phyloP scores from a whole-genome alignment of 2,329 filamentous ascomycete genomes.

The Peltaster fructicola region DNA sequence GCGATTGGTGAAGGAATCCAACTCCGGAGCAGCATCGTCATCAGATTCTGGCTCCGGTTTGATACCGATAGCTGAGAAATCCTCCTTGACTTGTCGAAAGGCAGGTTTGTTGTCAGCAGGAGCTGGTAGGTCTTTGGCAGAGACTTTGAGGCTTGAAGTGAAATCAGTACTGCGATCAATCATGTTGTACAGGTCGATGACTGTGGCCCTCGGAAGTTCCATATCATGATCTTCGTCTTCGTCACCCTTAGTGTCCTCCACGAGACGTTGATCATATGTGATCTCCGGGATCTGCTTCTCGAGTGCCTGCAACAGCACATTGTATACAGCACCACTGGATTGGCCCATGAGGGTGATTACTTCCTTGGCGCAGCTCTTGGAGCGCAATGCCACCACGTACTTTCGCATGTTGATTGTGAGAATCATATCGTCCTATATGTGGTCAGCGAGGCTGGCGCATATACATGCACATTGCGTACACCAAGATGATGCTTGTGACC shows the following conservation, averaged over 20 bases:
- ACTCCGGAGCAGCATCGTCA: conserved; percentile 9
- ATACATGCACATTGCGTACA: no score
- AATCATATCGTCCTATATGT: conserved; percentile 47
- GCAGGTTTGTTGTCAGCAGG: conserved; percentile 12
- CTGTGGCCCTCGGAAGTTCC: conserved; percentile 20
- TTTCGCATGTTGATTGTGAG: conserved; percentile 74
- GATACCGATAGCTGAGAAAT: conserved; percentile 13
- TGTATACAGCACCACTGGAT: conserved; percentile 63
- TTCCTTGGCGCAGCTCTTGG: no score
- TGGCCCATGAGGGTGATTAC: conserved; percentile 54
- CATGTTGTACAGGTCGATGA: conserved; percentile 24
- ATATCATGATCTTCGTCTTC: conserved; percentile 21
- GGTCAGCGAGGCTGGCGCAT: no score
- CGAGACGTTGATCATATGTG: conserved; percentile 33
- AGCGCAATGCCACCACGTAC: conserved; percentile 66
- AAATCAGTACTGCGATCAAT: conserved; percentile 25
- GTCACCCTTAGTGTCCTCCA: conserved; percentile 27
- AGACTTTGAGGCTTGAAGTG: conserved; percentile 11
- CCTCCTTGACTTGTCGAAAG: no score
- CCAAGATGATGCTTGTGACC: conserved; percentile 10
- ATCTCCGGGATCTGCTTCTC: conserved; percentile 54
- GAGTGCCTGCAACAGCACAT: conserved; percentile 50
- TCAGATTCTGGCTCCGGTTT: conserved; percentile 15
- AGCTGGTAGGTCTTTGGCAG: conserved; percentile 8
- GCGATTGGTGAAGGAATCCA: no score